Base-by-base conservation (phyloP, 352 stramenopile species). In the Aphanomyces invadans region DNA sequence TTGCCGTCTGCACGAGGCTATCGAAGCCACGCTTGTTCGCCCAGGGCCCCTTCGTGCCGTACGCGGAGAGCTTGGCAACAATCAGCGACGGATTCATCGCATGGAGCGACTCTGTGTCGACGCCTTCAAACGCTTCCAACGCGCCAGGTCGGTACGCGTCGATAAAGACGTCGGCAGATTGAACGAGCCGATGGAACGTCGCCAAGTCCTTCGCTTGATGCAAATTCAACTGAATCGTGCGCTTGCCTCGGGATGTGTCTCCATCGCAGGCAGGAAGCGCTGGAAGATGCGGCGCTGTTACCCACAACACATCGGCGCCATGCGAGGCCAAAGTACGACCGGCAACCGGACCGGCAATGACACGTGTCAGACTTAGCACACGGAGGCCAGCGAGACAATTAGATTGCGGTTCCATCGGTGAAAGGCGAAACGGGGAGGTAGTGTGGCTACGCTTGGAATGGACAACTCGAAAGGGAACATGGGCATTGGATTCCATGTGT, bases 21-120 rank as follows among this genome's bases (percentile, higher is more conserved):
- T 70, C 63, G 32, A 70, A 70, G 25, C 63, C 63, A 15, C 63
- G 63, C 55, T 70, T 70, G 32, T 55, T 55, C n/a, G 33, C 63
- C 63, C 63, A 70, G 11, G 63, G 63, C 7, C 63, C 63, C 0
- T n/a, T 54, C 2, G 17, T 9, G 5, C 63, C 63, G 17, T 70
- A 70, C 23, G 63, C 63, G 10, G 42, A 65, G 5, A 66, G 9
- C 11, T n/a, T n/a, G 7, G 31, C 63, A 19, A 70, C 11, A 7
- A 70, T 28, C 12, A 70, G 28, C 25, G 21, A 42, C 15, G 63
- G 51, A 36, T 65, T 63, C 19, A 70, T 53, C 1, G 28, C 33
- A 21, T 60, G 38, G 17, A 70, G 52, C 36, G 32, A 32, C 15
- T 9, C 28, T 4, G 10, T 36, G 63, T 51, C 56, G 28, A 70